Base-by-base conservation (phyloP, 129 eudicot species). In the Flaveria trinervia region DNA sequence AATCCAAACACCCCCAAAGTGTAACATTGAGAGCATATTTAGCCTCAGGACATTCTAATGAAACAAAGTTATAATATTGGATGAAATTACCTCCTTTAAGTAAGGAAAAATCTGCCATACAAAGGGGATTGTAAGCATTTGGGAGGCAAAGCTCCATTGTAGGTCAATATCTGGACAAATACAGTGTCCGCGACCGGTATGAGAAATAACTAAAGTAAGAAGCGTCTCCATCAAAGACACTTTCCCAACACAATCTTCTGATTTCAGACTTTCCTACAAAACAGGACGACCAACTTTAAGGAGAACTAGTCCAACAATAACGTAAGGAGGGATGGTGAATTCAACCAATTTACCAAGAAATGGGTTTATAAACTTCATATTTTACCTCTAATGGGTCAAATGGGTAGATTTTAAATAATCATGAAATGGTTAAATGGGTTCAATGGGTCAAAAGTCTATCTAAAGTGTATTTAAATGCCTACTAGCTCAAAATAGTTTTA, bases 61-160 rank as follows among this genome's bases (percentile, higher is more conserved):
- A 72, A 60, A 33, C 33, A 20, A 78, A 52, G 17, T 41, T 46
- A 71, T 49, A 18, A 59, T n/a, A 22, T 13, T 30, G 28, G 20
- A 46, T 15, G 2, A 55, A 55, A 77, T 11, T 87, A 91, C 98
- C 98, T 91, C 90, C 81, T 87, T 94, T 36, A 89, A 83, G 76
- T 77, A 64, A 44, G 96, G 97, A 68, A 91, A 94, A 65, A 84
- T 73, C 77, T 70, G 30, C 97, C 98, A 91, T 74, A 91, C 49
- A 71, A 91, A 94, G 12, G 98, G 98, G 65, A 94, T 78, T 49
- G 91, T 81, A 45, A 94, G 79, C 68, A 94, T 89, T 80, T 91
- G 97, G 12, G 90, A 94, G 13, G 86, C 67, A 78, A 94, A 91
- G 75, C 92, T 83, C 87, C 83, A 77, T 48, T 73, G 80, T 30